phyloP scores from a whole-genome alignment of 2,329 filamentous ascomycete species.

The Cryphonectria carpinicola region DNA sequence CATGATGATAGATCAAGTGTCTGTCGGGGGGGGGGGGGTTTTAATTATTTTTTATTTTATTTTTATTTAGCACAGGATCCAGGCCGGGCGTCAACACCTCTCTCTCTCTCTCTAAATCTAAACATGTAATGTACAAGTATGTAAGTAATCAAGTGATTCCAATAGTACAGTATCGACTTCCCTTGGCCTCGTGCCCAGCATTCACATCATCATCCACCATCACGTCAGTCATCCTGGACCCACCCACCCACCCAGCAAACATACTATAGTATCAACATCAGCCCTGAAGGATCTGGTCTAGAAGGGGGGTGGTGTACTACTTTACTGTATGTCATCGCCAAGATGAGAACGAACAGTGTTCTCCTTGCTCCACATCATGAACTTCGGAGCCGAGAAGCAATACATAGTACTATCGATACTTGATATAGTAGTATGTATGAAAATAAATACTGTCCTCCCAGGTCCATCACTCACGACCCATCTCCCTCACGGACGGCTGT shows the following conservation, averaged over 20 bases:
- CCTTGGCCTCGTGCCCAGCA: background rate
- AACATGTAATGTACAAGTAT: too few species aligned
- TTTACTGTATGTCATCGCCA: background rate
- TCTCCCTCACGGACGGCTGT: background rate
- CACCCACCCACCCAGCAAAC: background rate
- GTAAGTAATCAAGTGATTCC: background rate
- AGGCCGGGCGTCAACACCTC: background rate
- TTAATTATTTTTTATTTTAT: background rate
- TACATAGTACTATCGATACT: background rate
- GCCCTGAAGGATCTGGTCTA: background rate
- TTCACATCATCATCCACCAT: background rate
- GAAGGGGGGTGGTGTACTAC: background rate
- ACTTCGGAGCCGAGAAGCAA: background rate
- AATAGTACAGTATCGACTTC: background rate
- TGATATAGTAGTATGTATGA: background rate
- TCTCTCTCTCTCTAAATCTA: background rate
- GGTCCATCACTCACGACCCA: slow-evolving; percentile 2
- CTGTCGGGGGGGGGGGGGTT: too few species aligned
- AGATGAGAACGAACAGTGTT: background rate
- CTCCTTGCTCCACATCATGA: background rate
- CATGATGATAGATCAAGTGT: background rate
- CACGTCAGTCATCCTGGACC: background rate
- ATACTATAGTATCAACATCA: background rate
- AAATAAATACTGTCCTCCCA: background rate
- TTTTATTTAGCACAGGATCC: background rate